Conservation (phyloP, 169 alveolate species). For the Eimeria brunetti region DNA sequence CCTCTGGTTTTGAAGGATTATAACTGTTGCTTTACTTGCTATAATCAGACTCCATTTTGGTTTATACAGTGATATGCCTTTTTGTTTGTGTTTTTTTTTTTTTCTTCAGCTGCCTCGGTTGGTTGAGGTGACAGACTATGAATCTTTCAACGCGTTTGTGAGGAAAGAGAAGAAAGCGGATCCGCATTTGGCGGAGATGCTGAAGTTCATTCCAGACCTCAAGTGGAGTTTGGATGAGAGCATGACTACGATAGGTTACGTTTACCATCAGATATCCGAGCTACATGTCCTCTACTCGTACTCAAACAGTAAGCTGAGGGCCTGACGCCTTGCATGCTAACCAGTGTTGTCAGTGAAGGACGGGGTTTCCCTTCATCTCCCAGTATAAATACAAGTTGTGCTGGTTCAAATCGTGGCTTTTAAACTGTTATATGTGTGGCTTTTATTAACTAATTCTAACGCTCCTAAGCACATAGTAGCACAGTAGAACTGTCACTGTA, state of each 20-base stretch:
- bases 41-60: background rate
- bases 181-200: conserved; percentile 58
- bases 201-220: conserved; percentile 69
- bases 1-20: background rate
- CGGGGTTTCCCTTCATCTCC: background rate
- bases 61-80: background rate
- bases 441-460: background rate
- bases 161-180: conserved; percentile 62
- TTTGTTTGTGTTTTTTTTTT: background rate
- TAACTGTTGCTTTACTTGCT: background rate
- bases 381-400: background rate
- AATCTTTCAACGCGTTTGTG: conserved; percentile 53
- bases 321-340: background rate
- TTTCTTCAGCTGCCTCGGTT: conserved; percentile 45
- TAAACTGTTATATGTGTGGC: background rate
- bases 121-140: conserved; percentile 69
- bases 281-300: conserved; percentile 76
- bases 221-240: conserved; percentile 60
- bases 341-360: background rate
- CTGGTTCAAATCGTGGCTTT: background rate
- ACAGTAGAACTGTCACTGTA: too few relatives aligned
- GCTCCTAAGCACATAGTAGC: background rate
- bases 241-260: conserved; percentile 53
- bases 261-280: conserved; percentile 74
- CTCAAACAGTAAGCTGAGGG: conserved; percentile 42